These are phyloP conservation scores for Tuber aestivum DNA, from an alignment of 495 filamentous ascomycete genomes.

Conservation along the genomic window DNA sequence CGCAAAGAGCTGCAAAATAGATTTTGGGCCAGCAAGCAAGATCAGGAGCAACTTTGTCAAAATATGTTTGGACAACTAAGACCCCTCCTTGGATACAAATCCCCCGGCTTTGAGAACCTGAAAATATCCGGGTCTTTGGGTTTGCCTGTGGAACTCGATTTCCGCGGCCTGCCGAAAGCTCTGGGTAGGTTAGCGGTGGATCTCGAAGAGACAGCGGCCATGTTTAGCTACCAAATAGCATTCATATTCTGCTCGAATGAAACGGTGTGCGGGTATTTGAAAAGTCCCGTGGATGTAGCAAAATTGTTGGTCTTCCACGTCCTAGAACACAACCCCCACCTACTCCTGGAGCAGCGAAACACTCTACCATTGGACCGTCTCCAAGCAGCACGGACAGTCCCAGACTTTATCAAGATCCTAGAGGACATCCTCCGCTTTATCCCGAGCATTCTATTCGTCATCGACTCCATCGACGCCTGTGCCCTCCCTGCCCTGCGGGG, in stretches of 20 bases:
- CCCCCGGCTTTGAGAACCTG: conserved; percentile 1
- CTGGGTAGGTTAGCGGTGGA: background rate
- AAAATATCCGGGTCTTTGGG: conserved; percentile 2
- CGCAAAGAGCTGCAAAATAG: background rate
- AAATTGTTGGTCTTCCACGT: conserved; percentile 4
- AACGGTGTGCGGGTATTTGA: conserved; percentile 5
- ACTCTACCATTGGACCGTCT: conserved; percentile 1
- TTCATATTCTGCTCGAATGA: conserved; percentile 11
- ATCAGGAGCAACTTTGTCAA: background rate
- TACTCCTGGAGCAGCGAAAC: background rate
- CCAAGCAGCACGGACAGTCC: background rate
- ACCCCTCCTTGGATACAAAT: conserved; percentile 5
- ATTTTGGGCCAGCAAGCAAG: background rate
- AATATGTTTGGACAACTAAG: background rate
- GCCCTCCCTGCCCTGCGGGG: background rate
- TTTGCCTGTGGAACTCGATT: conserved; percentile 3
- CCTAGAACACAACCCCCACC: background rate
- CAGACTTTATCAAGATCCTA: background rate
- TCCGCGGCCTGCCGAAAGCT: background rate
- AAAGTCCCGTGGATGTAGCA: background rate
- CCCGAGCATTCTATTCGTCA: conserved; percentile 5
- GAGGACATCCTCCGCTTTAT: conserved; percentile 7
- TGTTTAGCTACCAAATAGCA: background rate
- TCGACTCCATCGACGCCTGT: conserved; percentile 14
- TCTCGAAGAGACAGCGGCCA: background rate